Evolutionary conservation across 2,329 filamentous ascomycete species (phyloP).

Genomic region (Nothophoma quercina): DNA sequence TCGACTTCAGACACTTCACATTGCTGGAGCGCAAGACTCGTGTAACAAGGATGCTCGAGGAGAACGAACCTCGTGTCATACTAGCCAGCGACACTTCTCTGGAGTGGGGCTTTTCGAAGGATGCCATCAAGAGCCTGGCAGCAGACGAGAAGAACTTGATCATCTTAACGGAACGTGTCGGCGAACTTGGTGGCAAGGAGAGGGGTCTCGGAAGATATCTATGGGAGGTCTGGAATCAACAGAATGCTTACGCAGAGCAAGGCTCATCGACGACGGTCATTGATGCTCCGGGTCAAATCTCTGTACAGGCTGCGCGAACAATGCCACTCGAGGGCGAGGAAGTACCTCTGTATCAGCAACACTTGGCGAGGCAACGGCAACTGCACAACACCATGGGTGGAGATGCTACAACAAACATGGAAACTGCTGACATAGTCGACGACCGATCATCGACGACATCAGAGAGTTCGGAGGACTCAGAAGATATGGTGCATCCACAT

Average conservation of each 20-base stretch:
- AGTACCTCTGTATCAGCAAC: conserved; percentile 85
- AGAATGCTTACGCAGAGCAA: conserved; percentile 30
- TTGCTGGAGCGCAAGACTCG: conserved; percentile 83
- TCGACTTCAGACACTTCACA: conserved; percentile 87
- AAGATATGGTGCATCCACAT: conserved; percentile 70
- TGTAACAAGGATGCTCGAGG: conserved; percentile 72
- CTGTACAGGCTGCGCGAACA: conserved; percentile 54
- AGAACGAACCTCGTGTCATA: conserved; percentile 72
- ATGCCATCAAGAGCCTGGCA: conserved; percentile 77
- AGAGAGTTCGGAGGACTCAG: conserved; percentile 85
- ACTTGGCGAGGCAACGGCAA: conserved; percentile 86
- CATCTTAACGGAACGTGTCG: conserved; percentile 80
- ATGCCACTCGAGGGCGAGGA: conserved; percentile 78
- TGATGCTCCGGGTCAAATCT: conserved; percentile 65
- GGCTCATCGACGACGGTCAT: conserved; percentile 63
- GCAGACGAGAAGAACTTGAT: conserved; percentile 82
- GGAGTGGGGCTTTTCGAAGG: conserved; percentile 94
- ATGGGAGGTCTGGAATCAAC: conserved; percentile 65
- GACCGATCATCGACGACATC: conserved; percentile 88
- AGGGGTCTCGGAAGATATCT: conserved; percentile 71
- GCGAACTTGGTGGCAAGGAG: conserved; percentile 45
- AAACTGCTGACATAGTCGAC: conserved; percentile 77
- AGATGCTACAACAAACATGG: conserved; percentile 68
- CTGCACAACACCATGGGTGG: conserved; percentile 81
- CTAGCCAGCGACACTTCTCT: conserved; percentile 88